Base-by-base conservation (phyloP, 2,329 filamentous ascomycete species). In the Leptosphaerulina australis region DNA sequence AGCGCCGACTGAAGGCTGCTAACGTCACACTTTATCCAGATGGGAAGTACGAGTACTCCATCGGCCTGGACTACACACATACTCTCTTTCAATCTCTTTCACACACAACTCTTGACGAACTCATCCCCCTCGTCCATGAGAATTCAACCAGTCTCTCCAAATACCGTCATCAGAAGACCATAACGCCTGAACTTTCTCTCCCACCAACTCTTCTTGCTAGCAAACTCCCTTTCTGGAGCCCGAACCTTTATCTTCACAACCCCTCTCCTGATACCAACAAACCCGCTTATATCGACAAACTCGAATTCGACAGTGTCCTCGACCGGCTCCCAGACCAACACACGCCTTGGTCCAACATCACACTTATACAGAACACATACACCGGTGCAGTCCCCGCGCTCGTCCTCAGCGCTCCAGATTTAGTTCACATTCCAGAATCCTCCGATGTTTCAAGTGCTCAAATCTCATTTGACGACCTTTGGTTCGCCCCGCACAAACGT, bases 1-100 rank as follows among this genome's bases (percentile, higher is more conserved):
- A 62, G 28, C 48, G 40, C 8, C 44, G 51, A 17, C 34, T 56
- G 4, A 38, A 55, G 7, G 37, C 21, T 11, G 46, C 53, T 4
- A 60, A 63, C 8, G 15, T 48, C 12, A 72, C 72, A 0, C 62
- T 74, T 17, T 53, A 67, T 1, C 40, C 53, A 15, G 74, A 70
- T 6, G 70, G 65, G 11, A 71, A 70, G 3, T 78, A 80, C 58
- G 80, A 83, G 43, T 81, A 74, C 46, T 76, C 76, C 3, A 78
- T 82, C 10, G 79, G 79, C 3, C 68, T 82, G 6, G 80, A 83
- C 63, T 82, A 80, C 58, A 72, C 76, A 36, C 79, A 79, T 5
- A 68, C 73, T 1, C 70, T 83, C 2, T 81, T 82, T 56, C 66
- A 73, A 30, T 64, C 66, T 0, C 45, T 72, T 6, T 48, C 58